Percentiles rank a stretch among this genome's conserved stretches.
phyloP scores from a whole-genome alignment of 2,329 filamentous ascomycete genomes.

The Sordariomycetes sp. region DNA sequence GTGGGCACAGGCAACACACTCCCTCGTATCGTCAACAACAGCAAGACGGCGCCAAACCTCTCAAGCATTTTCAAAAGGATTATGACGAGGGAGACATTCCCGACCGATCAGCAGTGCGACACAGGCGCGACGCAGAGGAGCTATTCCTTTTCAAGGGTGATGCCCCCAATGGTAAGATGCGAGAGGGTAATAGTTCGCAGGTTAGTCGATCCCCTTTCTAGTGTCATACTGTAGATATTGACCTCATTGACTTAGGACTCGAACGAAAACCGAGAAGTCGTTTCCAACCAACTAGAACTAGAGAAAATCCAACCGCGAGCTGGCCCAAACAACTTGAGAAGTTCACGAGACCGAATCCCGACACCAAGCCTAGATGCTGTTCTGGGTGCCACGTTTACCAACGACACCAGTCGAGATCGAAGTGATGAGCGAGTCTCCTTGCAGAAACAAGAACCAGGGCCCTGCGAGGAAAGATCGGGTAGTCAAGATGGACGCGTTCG shows the following conservation, averaged over 20 bases:
- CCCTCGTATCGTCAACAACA: background rate
- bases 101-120: background rate
- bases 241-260: background rate
- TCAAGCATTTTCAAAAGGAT: background rate
- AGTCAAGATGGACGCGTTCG: background rate
- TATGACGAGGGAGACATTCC: background rate
- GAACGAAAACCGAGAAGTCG: background rate
- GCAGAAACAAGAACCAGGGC: background rate
- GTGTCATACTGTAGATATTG: background rate
- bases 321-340: background rate
- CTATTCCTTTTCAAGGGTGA: background rate
- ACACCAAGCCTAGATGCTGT: background rate
- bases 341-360: background rate
- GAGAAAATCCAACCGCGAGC: background rate
- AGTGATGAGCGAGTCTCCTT: background rate
- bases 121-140: background rate
- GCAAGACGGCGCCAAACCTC: background rate
- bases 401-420: background rate
- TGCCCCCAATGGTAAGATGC: background rate
- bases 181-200: background rate
- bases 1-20: background rate
- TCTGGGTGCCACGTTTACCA: background rate
- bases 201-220: background rate
- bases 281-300: background rate
- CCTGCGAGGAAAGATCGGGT: background rate